Conservation (phyloP, 148 eudicot genomes). For the Camellia granthamiana region DNA sequence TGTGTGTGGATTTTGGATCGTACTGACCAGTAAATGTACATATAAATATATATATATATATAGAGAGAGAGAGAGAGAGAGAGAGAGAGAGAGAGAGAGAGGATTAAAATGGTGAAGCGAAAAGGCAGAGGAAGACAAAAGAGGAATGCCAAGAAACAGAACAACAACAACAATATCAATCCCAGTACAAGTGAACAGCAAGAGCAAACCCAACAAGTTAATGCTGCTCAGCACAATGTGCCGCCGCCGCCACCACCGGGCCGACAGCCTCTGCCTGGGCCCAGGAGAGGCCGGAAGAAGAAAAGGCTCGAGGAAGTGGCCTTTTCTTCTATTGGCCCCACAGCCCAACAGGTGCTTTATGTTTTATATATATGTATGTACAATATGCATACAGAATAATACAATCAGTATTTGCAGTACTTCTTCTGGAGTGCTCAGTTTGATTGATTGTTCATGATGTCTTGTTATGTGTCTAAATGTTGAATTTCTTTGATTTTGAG, state of each 20-base stretch:
- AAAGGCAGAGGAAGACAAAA: slow-evolving; percentile 6
- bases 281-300: slow-evolving; percentile 13
- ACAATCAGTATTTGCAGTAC: background rate
- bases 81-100: background rate
- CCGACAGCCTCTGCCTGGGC: background rate
- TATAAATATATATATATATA: background rate
- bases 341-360: slow-evolving; percentile 13
- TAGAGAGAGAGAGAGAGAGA: background rate
- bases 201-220: background rate
- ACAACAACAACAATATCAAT: background rate
- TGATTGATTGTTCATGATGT: background rate
- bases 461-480: background rate
- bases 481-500: background rate
- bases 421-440: background rate
- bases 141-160: slow-evolving; percentile 12
- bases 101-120: slow-evolving; percentile 15
- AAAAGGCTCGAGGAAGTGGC: slow-evolving; percentile 21
- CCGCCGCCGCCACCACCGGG: background rate
- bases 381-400: background rate
- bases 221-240: slow-evolving; percentile 1
- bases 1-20: background rate
- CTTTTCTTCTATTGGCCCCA: background rate
- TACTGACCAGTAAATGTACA: too few relatives aligned
- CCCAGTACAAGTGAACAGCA: background rate
- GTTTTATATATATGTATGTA: background rate